Conservation (phyloP, 352 stramenopile species). For the Pythium biforme region DNA sequence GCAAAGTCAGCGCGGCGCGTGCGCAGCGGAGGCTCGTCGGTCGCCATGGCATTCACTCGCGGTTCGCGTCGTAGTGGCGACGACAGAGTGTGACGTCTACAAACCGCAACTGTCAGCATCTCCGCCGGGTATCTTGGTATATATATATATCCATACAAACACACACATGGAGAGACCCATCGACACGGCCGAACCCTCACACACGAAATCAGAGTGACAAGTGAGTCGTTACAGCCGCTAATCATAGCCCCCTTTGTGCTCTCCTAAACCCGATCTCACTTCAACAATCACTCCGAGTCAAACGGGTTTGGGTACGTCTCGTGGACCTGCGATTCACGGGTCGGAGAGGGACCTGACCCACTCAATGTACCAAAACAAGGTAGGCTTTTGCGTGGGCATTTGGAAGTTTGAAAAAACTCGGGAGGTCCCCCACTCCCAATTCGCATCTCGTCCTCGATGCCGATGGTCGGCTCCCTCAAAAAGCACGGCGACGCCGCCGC, state of each 20-base stretch:
- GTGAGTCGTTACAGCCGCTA: constrained; percentile 7
- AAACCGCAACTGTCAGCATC: no score
- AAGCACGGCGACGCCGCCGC: constrained; percentile 23
- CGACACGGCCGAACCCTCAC: no score
- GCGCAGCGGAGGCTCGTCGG: background rate
- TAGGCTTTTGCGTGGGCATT: constrained; percentile 13
- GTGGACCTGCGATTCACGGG: background rate
- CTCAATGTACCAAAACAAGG: constrained; percentile 12
- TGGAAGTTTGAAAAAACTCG: constrained; percentile 29
- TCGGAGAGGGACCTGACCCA: background rate
- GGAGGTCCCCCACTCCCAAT: background rate
- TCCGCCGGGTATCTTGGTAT: no score
- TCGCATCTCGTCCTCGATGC: constrained; percentile 13
- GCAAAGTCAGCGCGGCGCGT: constrained; percentile 4
- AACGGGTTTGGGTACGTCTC: background rate
- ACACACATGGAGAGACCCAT: background rate
- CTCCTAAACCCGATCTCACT: constrained; percentile 14
- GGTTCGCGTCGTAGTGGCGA: no score
- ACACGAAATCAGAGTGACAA: no score
- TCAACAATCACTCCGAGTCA: constrained; percentile 23
- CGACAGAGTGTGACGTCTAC: no score
- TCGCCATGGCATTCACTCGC: background rate
- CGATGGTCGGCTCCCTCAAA: constrained; percentile 27
- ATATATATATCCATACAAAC: background rate
- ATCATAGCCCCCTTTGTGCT: constrained; percentile 4